phyloP scores from a whole-genome alignment of 2,329 filamentous ascomycete genomes.

The Cadophora sp. region DNA sequence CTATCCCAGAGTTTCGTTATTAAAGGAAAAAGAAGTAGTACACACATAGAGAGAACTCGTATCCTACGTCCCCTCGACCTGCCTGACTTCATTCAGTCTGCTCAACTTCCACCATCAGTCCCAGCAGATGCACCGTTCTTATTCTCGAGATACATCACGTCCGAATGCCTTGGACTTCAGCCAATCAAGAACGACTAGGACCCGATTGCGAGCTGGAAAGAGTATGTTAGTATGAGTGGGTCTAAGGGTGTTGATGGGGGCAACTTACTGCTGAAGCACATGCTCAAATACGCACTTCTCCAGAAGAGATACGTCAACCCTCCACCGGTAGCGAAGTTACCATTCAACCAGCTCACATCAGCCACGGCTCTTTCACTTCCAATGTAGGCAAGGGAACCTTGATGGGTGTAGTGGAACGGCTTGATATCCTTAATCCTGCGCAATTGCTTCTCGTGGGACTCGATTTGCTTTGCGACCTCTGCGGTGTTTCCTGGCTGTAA shows the following conservation, averaged over 20 bases:
- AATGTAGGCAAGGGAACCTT: slow-evolving; percentile 96
- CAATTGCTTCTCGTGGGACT: slow-evolving; percentile 84
- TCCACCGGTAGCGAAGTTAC: slow-evolving; percentile 93
- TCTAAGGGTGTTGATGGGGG: not conserved
- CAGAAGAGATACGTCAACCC: slow-evolving; percentile 98
- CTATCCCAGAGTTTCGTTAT: slow-evolving; percentile 37
- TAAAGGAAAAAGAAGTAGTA: slow-evolving; percentile 31
- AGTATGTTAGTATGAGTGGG: slow-evolving; percentile 34
- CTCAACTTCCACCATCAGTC: not conserved
- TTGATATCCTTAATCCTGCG: slow-evolving; percentile 92
- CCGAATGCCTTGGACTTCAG: slow-evolving; percentile 96
- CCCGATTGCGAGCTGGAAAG: slow-evolving; percentile 81
- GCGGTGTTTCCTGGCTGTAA: slow-evolving; percentile 69
- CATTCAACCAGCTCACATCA: slow-evolving; percentile 96
- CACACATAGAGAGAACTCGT: slow-evolving; percentile 1
- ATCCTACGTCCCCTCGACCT: not conserved
- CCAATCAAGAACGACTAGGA: slow-evolving; percentile 94
- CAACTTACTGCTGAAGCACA: slow-evolving; percentile 98
- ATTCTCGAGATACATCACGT: slow-evolving; percentile 89
- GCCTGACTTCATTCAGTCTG: slow-evolving; percentile 15
- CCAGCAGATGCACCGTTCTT: slow-evolving; percentile 42
- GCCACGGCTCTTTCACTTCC: slow-evolving; percentile 97
- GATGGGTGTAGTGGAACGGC: slow-evolving; percentile 98
- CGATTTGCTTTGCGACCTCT: slow-evolving; percentile 76
- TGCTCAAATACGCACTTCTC: slow-evolving; percentile 96